Evolutionary conservation across 2,329 filamentous ascomycete genomes (phyloP), one percentile per base, ranked within the genome.

Genomic region (Phyllosticta citriasiana): DNA sequence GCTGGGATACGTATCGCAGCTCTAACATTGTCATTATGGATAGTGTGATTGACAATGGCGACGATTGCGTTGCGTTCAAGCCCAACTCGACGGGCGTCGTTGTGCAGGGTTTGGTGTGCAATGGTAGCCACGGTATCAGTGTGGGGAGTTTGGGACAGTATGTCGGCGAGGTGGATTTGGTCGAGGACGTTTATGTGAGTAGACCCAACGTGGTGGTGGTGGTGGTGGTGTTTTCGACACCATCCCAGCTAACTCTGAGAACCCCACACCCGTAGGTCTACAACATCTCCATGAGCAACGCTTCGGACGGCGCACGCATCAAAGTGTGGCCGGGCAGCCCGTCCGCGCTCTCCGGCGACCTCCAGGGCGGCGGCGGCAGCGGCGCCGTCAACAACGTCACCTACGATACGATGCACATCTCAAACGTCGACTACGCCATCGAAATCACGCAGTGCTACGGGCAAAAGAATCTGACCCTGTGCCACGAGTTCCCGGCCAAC

Each of bases 61-160:
- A 88, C 68, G 84, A 90, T 69, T 89, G 87, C 63, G 84, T 89
- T 12, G 85, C 85, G 0, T 89, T 89, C 79, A 89, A 89, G 72
- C 86, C 86, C 19, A 89, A 89, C 70, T 85, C 81, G 66, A 88
- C 85, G 53, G 80, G 88, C 64, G 82, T 89, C 7, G 71, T 89
- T 3, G 81, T 89, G 4, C 85, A 89, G 69, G 84, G 85, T 64
- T 74, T 89, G 3, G 74, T 77, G 63, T 89, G 87, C 73, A 86
- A 86, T 67, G 85, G 86, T 35, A 88, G 84, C 2, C 87, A 89
- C 67, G 87, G 87, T 50, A 88, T 89, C 65, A 85, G 82, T 9
- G 85, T 89, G n/a, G 87, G 87, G 7, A 88, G 84, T 0, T 75
- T 89, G 0, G 87, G 87, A 24, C 86, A 89, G 71, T 89, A 89